Percentiles rank a stretch among this genome's conserved stretches.
Conservation (phyloP, 805 yeast species). For the Saturnispora galanensis region DNA sequence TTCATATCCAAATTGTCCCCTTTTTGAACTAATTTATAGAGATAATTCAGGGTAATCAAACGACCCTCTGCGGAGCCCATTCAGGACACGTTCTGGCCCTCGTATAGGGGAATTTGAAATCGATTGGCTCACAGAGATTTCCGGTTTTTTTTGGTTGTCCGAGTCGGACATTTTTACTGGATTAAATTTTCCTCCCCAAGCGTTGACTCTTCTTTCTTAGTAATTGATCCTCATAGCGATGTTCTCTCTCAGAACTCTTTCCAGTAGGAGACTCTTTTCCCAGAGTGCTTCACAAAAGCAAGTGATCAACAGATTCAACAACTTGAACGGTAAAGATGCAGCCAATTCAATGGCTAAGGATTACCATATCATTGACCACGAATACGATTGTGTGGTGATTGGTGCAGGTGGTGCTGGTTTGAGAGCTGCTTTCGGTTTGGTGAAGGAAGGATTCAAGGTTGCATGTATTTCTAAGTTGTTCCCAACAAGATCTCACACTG, state of each 20-base stretch:
- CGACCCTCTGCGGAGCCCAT: no score
- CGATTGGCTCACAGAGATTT: conserved; percentile 1
- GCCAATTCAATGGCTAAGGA: conserved; percentile 50
- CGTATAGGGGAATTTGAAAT: neutral
- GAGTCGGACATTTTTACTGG: conserved; percentile 3
- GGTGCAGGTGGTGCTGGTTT: conserved; percentile 99
- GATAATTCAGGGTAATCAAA: no score
- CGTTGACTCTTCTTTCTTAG: neutral
- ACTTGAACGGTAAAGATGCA: conserved; percentile 41
- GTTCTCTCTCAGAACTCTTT: conserved; percentile 10
- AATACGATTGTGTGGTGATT: conserved; percentile 93
- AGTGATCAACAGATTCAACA: conserved; percentile 30
- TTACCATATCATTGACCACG: conserved; percentile 92
- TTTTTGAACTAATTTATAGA: no score
- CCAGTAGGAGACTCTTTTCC: conserved; percentile 25
- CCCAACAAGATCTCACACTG: conserved; percentile 98
- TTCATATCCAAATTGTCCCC: no score
- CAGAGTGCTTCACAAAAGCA: conserved; percentile 19
- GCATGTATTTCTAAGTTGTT: conserved; percentile 95
- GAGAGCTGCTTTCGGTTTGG: conserved; percentile 96
- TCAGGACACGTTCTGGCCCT: neutral
- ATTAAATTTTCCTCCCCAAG: neutral
- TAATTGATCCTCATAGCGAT: neutral
- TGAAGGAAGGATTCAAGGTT: conserved; percentile 93
- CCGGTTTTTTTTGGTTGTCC: neutral